Conservation (phyloP, 495 filamentous ascomycete genomes). For the Xylaria palmicola region DNA sequence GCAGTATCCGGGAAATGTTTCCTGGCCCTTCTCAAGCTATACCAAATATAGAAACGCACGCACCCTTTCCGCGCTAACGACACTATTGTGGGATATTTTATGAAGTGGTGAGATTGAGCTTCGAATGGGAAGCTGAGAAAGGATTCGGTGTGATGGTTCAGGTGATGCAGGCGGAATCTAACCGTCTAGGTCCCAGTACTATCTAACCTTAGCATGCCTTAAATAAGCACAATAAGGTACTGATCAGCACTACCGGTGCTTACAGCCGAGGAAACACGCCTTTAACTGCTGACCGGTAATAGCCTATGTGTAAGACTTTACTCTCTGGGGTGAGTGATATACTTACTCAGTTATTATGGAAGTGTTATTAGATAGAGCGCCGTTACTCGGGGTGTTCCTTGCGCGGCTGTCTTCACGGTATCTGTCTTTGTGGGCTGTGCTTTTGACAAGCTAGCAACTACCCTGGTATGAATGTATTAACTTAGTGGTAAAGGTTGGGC, state of each 20-base stretch:
- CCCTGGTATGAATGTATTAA: too few relatives aligned
- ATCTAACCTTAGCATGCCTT: background rate
- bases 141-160: slow-evolving; percentile 6
- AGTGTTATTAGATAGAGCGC: too few relatives aligned
- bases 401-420: too few relatives aligned
- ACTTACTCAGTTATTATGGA: background rate
- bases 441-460: too few relatives aligned
- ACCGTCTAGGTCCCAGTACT: background rate
- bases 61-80: background rate
- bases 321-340: background rate
- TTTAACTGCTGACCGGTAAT: background rate
- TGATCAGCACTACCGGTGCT: background rate
- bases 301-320: background rate
- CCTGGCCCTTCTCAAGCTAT: background rate
- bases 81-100: background rate
- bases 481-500: too few relatives aligned
- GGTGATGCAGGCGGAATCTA: background rate
- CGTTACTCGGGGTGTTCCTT: too few relatives aligned
- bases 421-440: too few relatives aligned
- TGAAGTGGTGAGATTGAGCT: background rate
- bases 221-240: background rate
- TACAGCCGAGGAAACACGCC: background rate
- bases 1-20: background rate
- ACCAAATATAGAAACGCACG: background rate
- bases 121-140: background rate